Base-by-base conservation (phyloP, 31 red algal species). In the Endocladia muricata region DNA sequence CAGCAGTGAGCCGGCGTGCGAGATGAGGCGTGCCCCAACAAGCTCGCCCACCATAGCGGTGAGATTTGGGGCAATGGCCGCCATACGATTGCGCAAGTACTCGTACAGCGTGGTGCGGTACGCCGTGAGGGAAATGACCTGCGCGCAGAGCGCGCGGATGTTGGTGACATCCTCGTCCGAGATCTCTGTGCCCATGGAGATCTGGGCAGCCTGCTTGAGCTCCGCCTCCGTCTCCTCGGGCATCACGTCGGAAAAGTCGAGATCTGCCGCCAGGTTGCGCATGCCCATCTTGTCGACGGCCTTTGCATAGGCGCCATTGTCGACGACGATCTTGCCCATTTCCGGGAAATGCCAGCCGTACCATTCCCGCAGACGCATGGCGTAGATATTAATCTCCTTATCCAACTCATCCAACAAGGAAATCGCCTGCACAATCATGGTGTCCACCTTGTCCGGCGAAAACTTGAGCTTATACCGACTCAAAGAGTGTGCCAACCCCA, bases 301-400 rank as follows among this genome's bases (percentile, higher is more conserved):
- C 41, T 74, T 68, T 23, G 96, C 96, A 73, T 99, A 99, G 0
- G 82, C 54, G 25, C 60, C 79, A 57, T 99, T 99, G 34, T 99
- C 96, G 23, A 75, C 55, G 41, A 95, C 77, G 44, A 99, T 88
- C 73, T 95, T 95, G 8, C 76, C 82, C 76, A 99, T 92, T 36
- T 99, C 96, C 0, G 96, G 96, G 63, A 99, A 99, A 35, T 99
- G 96, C 96, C 96, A 99, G 28, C 92, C 92, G 61, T 90, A 99
- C 96, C 96, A 99, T 54, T 99, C 96, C 19, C 93, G 81, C 39
- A 95, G 59, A 28, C 96, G 88, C 96, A 99, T 99, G 41, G 92
- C 88, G 70, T 95, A 99, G 8, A 91, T 95, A 57, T 99, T 99
- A 60, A 99, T 93, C 73, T 99, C 92, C 83, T 99, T 99, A 68